A percentile compares a stretch with the other conserved stretches of the same genome.
Evolutionary conservation across 306 rosid genomes (phyloP).

Genomic region (Lablab purpureus): DNA sequence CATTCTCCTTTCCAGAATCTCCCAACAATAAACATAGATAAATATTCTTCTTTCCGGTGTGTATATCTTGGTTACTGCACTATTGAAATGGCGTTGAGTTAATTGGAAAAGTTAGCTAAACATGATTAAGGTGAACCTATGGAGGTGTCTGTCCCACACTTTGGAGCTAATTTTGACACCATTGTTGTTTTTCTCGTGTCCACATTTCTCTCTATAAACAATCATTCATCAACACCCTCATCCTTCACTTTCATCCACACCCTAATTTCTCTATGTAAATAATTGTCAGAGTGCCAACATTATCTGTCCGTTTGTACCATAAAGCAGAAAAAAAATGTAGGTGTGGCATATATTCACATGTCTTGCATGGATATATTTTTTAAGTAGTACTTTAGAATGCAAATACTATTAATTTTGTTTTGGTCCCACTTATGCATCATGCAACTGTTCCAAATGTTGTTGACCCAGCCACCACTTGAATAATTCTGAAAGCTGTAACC

Average conservation of each 20-base stretch:
- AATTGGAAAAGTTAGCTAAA: background rate
- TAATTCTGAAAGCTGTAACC: background rate
- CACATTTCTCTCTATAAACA: background rate
- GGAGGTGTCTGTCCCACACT: background rate
- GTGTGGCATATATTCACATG: slow-evolving; percentile 1
- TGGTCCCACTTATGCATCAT: background rate
- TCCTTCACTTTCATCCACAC: background rate
- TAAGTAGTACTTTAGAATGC: too few species aligned
- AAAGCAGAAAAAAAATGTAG: background rate
- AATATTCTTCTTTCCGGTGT: background rate
- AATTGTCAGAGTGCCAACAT: background rate
- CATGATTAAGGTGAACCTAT: background rate
- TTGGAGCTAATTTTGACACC: background rate
- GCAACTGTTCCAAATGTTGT: background rate
- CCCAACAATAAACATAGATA: too few species aligned
- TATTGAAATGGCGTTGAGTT: background rate
- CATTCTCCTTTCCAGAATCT: too few species aligned
- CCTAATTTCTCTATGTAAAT: background rate
- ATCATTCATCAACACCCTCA: background rate
- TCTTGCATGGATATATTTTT: background rate
- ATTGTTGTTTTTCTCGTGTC: background rate
- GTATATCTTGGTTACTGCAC: background rate
- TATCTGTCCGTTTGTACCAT: background rate
- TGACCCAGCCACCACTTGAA: background rate
- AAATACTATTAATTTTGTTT: background rate